Evolutionary conservation across 2,329 filamentous ascomycete genomes (phyloP).

Genomic region (Curvularia sp.): DNA sequence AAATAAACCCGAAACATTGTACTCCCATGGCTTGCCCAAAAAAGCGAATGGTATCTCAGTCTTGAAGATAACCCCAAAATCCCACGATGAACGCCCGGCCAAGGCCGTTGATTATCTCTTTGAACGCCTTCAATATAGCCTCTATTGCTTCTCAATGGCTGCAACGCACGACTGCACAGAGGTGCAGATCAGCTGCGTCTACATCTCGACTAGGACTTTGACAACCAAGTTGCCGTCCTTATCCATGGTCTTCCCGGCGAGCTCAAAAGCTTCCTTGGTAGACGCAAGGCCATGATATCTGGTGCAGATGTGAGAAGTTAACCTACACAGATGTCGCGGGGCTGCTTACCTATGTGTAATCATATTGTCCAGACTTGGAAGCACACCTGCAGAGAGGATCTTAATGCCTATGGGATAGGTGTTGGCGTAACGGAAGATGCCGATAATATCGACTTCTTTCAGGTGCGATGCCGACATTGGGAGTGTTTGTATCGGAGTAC

Average conservation of each 20-base stretch:
- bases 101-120: conserved; percentile 1
- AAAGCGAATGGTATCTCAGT: conserved; percentile 28
- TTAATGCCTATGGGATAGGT: conserved; percentile 63
- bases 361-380: conserved; percentile 59
- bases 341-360: conserved; percentile 55
- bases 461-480: conserved; percentile 62
- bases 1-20: not conserved
- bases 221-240: conserved; percentile 60
- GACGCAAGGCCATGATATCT: conserved; percentile 55
- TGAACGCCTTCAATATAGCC: conserved; percentile 13
- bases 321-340: no score
- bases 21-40: conserved; percentile 12
- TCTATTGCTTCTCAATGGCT: conserved; percentile 16
- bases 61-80: conserved; percentile 11
- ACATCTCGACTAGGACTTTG: conserved; percentile 55
- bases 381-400: conserved; percentile 58
- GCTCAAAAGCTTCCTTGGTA: conserved; percentile 59
- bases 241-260: conserved; percentile 60
- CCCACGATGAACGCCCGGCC: conserved; percentile 22
- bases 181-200: conserved; percentile 8
- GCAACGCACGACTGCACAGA: conserved; percentile 11
- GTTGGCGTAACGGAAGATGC: conserved; percentile 64
- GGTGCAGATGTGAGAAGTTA: not conserved
- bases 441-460: conserved; percentile 63
- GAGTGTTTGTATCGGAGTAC: conserved; percentile 61